These are phyloP conservation scores for Cantharellus cinnabarinus DNA, from an alignment of 768 basidiomycete genomes.

Conservation along the genomic window DNA sequence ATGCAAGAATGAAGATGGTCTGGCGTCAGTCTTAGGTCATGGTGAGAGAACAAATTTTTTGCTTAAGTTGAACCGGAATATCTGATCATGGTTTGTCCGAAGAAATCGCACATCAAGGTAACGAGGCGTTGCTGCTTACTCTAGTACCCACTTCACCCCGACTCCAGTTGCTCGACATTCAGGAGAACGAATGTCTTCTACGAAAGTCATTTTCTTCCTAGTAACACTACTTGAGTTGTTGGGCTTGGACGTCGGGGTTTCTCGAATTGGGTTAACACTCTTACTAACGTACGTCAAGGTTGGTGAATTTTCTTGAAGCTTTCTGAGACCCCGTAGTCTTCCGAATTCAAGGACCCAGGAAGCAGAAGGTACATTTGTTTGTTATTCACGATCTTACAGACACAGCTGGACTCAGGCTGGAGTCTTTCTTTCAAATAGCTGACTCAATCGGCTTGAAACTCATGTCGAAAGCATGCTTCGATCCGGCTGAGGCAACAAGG, in stretches of 20 bases:
- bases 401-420: not conserved
- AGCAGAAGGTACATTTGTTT: slow-evolving; percentile 37
- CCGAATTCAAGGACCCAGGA: slow-evolving; percentile 75
- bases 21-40: slow-evolving; percentile 72
- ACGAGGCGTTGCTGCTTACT: not conserved
- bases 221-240: slow-evolving; percentile 26
- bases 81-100: not conserved
- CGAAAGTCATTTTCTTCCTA: slow-evolving; percentile 24
- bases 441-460: slow-evolving; percentile 70
- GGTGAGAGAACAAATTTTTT: slow-evolving; percentile 25
- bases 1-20: slow-evolving; percentile 53
- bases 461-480: slow-evolving; percentile 68
- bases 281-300: slow-evolving; percentile 17
- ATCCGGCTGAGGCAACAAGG: slow-evolving; percentile 59
- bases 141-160: not conserved
- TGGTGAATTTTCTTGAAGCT: not conserved
- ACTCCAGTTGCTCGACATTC: slow-evolving; percentile 33
- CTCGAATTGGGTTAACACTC: slow-evolving; percentile 24
- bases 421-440: slow-evolving; percentile 24
- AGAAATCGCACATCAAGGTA: slow-evolving; percentile 66
- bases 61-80: not conserved
- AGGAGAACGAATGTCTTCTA: slow-evolving; percentile 26
- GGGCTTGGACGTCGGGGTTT: slow-evolving; percentile 26
- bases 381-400: not conserved
- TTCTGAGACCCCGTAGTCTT: slow-evolving; percentile 20